Conservation (phyloP, 2,329 filamentous ascomycete genomes). For the Pyrenochaeta sp. region DNA sequence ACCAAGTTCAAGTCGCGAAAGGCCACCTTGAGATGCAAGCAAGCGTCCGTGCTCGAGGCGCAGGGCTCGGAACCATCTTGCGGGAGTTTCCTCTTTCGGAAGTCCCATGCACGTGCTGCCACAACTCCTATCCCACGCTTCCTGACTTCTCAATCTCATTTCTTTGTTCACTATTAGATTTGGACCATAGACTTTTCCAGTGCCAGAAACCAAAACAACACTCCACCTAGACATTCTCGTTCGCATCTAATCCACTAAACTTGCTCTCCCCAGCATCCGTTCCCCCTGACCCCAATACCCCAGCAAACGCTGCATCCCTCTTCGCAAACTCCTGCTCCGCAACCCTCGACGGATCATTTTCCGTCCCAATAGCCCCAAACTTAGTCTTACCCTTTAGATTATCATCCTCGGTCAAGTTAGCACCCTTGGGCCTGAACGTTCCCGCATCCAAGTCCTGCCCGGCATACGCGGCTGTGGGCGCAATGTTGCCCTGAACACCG, state of each 20-base stretch:
- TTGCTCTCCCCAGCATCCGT: conserved; percentile 26
- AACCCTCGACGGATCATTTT: conserved; percentile 62
- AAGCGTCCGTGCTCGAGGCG: conserved; percentile 27
- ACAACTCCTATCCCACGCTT: background rate
- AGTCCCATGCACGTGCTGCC: conserved; percentile 21
- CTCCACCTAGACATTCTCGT: conserved; percentile 5
- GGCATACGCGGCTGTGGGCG: conserved; percentile 50
- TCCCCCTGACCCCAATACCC: conserved; percentile 25
- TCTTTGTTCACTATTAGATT: background rate
- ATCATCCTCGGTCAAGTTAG: conserved; percentile 57
- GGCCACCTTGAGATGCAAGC: conserved; percentile 45
- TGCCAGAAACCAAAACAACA: too few species aligned
- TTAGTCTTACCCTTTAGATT: conserved; percentile 28
- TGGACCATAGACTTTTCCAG: conserved; percentile 1
- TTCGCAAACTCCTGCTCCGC: conserved; percentile 52
- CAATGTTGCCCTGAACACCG: conserved; percentile 34
- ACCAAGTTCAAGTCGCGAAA: too few species aligned
- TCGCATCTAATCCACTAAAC: conserved; percentile 31
- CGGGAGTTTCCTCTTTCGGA: conserved; percentile 20
- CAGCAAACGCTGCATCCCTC: conserved; percentile 39
- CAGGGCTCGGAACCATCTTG: too few species aligned
- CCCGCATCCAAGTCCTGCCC: conserved; percentile 40
- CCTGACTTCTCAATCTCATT: too few species aligned
- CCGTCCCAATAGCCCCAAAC: conserved; percentile 58
- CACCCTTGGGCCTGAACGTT: conserved; percentile 58